Conservation (phyloP, 2,329 filamentous ascomycete species). For the Alternaria panax region DNA sequence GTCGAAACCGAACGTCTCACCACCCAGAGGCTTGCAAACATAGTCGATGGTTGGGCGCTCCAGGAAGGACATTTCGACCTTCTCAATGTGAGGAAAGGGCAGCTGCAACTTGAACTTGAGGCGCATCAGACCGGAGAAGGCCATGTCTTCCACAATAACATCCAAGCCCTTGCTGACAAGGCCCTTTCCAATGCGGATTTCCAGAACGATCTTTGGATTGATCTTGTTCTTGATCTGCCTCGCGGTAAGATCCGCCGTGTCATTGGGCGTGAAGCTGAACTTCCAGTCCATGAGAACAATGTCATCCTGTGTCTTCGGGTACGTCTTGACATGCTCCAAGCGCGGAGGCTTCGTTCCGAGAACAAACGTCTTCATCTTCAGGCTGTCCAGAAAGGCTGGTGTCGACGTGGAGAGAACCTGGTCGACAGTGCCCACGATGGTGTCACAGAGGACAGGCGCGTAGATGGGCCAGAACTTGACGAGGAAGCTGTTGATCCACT, state of each 20-base stretch:
- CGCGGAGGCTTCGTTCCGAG: slow-evolving; percentile 94
- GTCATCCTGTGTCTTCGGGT: slow-evolving; percentile 94
- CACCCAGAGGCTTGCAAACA: slow-evolving; percentile 95
- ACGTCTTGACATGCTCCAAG: slow-evolving; percentile 97
- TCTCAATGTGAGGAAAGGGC: slow-evolving; percentile 93
- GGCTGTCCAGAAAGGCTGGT: slow-evolving; percentile 88
- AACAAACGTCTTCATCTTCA: slow-evolving; percentile 92
- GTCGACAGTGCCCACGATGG: slow-evolving; percentile 91
- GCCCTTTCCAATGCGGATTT: slow-evolving; percentile 93
- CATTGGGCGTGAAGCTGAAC: slow-evolving; percentile 98
- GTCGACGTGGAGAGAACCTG: slow-evolving; percentile 94
- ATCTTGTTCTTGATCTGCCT: slow-evolving; percentile 93
- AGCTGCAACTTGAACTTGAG: slow-evolving; percentile 98
- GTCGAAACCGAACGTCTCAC: slow-evolving; percentile 94
- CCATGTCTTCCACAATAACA: slow-evolving; percentile 97
- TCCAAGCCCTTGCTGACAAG: slow-evolving; percentile 97
- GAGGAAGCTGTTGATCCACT: slow-evolving; percentile 99
- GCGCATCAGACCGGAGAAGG: slow-evolving; percentile 93
- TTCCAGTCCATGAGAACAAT: slow-evolving; percentile 99
- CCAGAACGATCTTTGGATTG: slow-evolving; percentile 94
- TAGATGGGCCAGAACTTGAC: slow-evolving; percentile 99
- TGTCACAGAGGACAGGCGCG: slow-evolving; percentile 89
- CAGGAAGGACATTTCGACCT: slow-evolving; percentile 93
- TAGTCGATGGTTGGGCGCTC: slow-evolving; percentile 92
- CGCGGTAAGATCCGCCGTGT: slow-evolving; percentile 87